A percentile compares a stretch with the other conserved stretches of the same genome.
Conservation (phyloP, 805 yeast genomes). For the Metschnikowia lochheadii region DNA sequence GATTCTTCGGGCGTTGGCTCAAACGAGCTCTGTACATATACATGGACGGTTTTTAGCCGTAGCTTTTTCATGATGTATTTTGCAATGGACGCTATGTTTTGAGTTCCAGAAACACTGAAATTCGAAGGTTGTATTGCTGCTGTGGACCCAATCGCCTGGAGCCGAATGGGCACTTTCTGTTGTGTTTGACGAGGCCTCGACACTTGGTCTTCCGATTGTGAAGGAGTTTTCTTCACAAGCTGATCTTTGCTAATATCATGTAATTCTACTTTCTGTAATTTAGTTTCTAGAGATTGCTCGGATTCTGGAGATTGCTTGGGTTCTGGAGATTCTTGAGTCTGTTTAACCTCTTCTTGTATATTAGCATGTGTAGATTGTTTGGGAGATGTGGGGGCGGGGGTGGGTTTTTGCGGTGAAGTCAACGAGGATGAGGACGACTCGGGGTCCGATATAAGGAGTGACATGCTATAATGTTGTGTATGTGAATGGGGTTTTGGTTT, state of each 20-base stretch:
- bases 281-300: too few relatives aligned
- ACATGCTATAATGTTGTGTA: not conserved
- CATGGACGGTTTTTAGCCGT: slow-evolving; percentile 19
- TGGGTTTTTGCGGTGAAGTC: not conserved
- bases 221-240: not conserved
- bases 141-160: slow-evolving; percentile 59
- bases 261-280: not conserved
- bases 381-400: not conserved
- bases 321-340: too few relatives aligned
- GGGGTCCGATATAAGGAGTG: not conserved
- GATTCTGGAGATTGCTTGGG: too few relatives aligned
- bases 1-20: slow-evolving; percentile 40
- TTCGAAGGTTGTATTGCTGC: slow-evolving; percentile 46
- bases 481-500: not conserved
- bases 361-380: not conserved
- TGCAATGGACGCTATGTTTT: slow-evolving; percentile 43
- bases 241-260: not conserved
- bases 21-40: slow-evolving; percentile 39
- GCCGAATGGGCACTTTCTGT: slow-evolving; percentile 45
- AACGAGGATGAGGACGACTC: not conserved
- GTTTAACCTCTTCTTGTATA: too few relatives aligned
- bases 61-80: slow-evolving; percentile 35
- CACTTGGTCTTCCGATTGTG: not conserved
- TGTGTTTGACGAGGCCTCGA: not conserved
- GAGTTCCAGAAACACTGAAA: slow-evolving; percentile 46